Conservation (phyloP, 371 early-diverging fungal species). For the Mucor circinelloides region DNA sequence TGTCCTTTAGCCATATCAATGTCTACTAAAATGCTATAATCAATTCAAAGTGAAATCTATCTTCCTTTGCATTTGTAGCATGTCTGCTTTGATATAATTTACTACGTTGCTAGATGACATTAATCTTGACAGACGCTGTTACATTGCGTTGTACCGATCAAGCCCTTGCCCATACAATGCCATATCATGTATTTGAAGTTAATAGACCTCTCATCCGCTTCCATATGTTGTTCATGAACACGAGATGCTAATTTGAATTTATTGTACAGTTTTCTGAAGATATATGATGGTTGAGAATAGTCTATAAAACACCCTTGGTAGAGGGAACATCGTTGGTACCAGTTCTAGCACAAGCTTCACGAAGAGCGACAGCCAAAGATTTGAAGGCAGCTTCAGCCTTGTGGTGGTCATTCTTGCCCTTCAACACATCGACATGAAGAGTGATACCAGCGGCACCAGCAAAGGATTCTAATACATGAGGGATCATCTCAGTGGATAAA, state of each 20-base stretch:
- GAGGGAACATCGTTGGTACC: slow-evolving; percentile 88
- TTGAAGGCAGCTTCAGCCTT: slow-evolving; percentile 95
- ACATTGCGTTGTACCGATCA: neutral
- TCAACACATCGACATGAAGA: slow-evolving; percentile 92
- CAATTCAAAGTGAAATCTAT: too few relatives aligned
- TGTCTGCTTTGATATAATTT: too few relatives aligned
- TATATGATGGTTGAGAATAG: neutral
- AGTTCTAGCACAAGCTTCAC: slow-evolving; percentile 81
- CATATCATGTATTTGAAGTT: neutral
- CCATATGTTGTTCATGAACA: neutral
- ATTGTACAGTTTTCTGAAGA: neutral
- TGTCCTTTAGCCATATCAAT: too few relatives aligned
- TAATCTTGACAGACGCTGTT: neutral
- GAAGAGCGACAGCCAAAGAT: slow-evolving; percentile 92
- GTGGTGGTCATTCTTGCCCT: slow-evolving; percentile 94
- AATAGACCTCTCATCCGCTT: neutral
- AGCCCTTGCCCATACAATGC: neutral
- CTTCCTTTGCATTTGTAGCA: too few relatives aligned
- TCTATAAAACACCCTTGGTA: slow-evolving; percentile 90
- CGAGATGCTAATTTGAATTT: neutral
- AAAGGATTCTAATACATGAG: slow-evolving; percentile 91
- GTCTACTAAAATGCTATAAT: too few relatives aligned
- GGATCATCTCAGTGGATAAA: slow-evolving; percentile 95
- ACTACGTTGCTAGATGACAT: neutral
- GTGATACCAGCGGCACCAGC: slow-evolving; percentile 92